These are phyloP conservation scores for Colletotrichum eremochloae DNA, from an alignment of 2,329 filamentous ascomycete genomes.

Conservation along the genomic window DNA sequence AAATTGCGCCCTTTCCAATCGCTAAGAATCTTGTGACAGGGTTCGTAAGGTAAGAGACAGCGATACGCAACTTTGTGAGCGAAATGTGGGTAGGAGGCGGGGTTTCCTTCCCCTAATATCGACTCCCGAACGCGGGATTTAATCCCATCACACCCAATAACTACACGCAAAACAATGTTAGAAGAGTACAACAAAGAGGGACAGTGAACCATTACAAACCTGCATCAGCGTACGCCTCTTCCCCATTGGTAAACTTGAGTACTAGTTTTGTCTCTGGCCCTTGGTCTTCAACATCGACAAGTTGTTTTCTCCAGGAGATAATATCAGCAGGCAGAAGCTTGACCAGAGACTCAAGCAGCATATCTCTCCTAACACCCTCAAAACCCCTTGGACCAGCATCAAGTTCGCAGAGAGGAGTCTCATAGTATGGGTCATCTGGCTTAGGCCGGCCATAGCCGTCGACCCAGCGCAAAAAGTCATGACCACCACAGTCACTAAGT, in stretches of 20 bases:
- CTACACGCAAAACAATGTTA: neutral
- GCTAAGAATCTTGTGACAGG: constrained; percentile 17
- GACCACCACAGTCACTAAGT: constrained; percentile 1
- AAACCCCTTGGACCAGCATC: neutral
- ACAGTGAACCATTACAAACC: neutral
- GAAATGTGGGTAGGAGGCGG: neutral
- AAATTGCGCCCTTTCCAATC: constrained; percentile 18
- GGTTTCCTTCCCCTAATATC: neutral
- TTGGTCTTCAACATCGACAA: neutral
- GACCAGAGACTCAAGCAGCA: constrained; percentile 26
- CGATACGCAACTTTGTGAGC: constrained; percentile 47
- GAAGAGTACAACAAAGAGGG: neutral
- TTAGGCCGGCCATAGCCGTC: neutral
- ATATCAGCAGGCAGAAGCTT: constrained; percentile 22
- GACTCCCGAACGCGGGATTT: constrained; percentile 45
- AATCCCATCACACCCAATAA: constrained; percentile 72
- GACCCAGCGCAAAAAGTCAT: neutral
- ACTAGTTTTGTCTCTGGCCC: neutral
- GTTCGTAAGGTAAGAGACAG: neutral
- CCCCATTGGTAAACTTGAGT: neutral
- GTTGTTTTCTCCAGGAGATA: constrained; percentile 21
- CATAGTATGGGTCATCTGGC: neutral
- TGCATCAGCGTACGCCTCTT: neutral
- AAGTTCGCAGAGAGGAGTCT: constrained; percentile 1
- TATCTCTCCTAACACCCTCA: neutral